Conservation (phyloP, 2,329 filamentous ascomycete species). For the Paracamarosporium sp. region DNA sequence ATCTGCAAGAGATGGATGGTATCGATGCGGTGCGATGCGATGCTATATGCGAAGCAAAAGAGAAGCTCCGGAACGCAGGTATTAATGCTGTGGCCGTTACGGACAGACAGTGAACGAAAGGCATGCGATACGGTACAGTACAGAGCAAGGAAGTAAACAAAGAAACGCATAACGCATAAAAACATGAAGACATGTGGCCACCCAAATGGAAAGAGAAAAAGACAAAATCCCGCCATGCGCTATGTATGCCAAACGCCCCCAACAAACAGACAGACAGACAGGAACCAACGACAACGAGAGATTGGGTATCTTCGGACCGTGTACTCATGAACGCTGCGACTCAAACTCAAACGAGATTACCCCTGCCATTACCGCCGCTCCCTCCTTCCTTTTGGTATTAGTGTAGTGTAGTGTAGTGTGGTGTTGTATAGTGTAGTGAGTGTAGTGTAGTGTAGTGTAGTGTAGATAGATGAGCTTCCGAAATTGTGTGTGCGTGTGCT, state of each 20-base stretch:
- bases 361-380: slow-evolving; percentile 16
- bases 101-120: neutral
- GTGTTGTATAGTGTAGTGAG: neutral
- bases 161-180: slow-evolving; percentile 12
- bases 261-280: slow-evolving; percentile 4
- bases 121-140: neutral
- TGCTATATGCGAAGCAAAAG: neutral
- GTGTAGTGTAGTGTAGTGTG: neutral
- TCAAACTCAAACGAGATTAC: neutral
- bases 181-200: slow-evolving; percentile 8
- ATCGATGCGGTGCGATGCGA: neutral
- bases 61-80: too few relatives aligned
- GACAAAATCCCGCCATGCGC: neutral
- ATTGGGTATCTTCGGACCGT: slow-evolving; percentile 24
- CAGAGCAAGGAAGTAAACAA: slow-evolving; percentile 1
- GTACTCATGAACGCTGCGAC: slow-evolving; percentile 12
- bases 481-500: slow-evolving; percentile 26
- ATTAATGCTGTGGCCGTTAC: neutral
- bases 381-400: slow-evolving; percentile 3
- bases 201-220: neutral
- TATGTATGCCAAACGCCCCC: slow-evolving; percentile 5
- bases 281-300: slow-evolving; percentile 4
- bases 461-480: neutral
- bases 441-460: neutral
- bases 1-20: neutral